Conservation (phyloP, 257 asterid genomes). For the Nicotiana otophora region DNA sequence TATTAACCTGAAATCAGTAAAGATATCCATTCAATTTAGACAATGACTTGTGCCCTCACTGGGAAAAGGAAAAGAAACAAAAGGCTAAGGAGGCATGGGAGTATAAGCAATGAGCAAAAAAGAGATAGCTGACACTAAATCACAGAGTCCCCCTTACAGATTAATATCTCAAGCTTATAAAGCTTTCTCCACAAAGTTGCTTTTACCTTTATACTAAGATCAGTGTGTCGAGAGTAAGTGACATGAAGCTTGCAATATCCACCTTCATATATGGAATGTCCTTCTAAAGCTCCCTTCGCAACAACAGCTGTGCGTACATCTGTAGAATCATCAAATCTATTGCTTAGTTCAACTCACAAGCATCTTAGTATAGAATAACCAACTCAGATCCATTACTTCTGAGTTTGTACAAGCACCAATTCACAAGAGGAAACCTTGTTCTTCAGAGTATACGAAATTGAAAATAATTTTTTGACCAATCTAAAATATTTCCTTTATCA, state of each 20-base stretch:
- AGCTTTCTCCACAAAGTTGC: neutral
- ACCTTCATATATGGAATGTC: slow-evolving; percentile 97
- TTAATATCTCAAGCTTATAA: neutral
- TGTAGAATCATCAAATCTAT: slow-evolving; percentile 25
- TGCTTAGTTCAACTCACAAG: slow-evolving; percentile 1
- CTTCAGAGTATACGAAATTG: neutral
- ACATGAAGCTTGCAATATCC: slow-evolving; percentile 98
- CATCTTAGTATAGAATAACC: neutral
- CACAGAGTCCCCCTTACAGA: neutral
- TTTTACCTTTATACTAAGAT: slow-evolving; percentile 88
- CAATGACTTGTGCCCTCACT: neutral
- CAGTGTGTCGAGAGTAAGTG: slow-evolving; percentile 94
- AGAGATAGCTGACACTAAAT: neutral
- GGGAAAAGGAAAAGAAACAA: neutral
- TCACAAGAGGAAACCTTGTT: neutral
- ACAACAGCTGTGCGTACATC: slow-evolving; percentile 93
- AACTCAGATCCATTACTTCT: neutral
- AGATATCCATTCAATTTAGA: neutral
- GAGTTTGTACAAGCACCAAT: slow-evolving; percentile 6
- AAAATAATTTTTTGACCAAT: neutral
- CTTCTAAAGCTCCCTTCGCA: slow-evolving; percentile 96
- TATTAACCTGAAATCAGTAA: slow-evolving; percentile 61
- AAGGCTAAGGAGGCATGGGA: neutral
- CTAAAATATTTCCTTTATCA: too few species aligned
- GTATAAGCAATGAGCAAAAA: neutral